A percentile compares a stretch with the other conserved stretches of the same genome.
phyloP scores from a whole-genome alignment of 2,329 filamentous ascomycete genomes.

The Apiospora kogelbergensis region DNA sequence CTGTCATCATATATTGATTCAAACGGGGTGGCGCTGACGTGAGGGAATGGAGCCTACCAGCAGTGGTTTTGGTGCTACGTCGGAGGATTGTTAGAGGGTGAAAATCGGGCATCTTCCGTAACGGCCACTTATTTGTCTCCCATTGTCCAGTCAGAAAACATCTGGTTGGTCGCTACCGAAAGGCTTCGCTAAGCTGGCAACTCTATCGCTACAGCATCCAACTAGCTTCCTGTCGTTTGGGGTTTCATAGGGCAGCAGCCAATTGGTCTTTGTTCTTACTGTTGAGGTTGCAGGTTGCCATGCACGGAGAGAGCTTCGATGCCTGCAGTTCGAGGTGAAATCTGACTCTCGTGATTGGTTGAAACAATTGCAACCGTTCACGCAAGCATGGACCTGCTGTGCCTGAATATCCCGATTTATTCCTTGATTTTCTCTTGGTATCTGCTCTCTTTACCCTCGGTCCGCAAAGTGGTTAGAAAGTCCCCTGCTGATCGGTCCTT shows the following conservation, averaged over 20 bases:
- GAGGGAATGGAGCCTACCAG: background rate
- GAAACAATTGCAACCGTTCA: background rate
- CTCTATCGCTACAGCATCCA: background rate
- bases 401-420: slow-evolving; percentile 2
- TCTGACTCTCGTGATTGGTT: background rate
- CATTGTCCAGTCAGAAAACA: background rate
- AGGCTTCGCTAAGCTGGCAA: background rate
- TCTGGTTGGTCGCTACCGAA: background rate
- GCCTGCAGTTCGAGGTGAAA: background rate
- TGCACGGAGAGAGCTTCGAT: background rate
- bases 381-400: background rate
- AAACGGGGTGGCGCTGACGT: background rate
- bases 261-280: background rate
- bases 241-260: background rate
- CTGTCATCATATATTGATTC: background rate
- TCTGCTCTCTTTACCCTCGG: background rate
- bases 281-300: background rate
- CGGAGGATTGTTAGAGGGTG: background rate
- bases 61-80: background rate
- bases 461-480: background rate
- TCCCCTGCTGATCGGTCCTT: slow-evolving; percentile 20
- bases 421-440: background rate
- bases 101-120: background rate
- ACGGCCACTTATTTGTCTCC: background rate
- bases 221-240: background rate